Evolutionary conservation across 1,284 basidiomycete species (phyloP).

Genomic region (Leccinum pallidistipes): DNA sequence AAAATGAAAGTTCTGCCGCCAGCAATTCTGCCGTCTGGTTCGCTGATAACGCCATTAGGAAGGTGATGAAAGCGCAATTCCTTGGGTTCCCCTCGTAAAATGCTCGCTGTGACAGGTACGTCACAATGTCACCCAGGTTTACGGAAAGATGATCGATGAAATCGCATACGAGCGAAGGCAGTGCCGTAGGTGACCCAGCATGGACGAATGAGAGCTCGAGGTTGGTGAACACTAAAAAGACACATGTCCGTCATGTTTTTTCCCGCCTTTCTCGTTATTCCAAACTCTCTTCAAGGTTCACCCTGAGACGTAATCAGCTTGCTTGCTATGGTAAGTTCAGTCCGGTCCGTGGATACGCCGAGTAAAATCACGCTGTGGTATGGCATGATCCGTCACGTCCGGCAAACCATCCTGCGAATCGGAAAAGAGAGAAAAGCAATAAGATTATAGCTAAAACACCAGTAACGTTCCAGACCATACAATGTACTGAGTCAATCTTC

Average conservation of each 20-base stretch:
- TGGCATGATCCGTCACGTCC: constrained; percentile 20
- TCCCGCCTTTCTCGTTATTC: neutral
- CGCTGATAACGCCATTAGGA: constrained; percentile 27
- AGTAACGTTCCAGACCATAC: constrained; percentile 26
- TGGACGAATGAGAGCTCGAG: neutral
- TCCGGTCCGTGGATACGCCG: constrained; percentile 10
- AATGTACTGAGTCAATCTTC: constrained; percentile 33
- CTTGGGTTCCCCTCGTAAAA: constrained; percentile 16
- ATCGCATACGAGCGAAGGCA: constrained; percentile 17
- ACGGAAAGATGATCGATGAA: constrained; percentile 10
- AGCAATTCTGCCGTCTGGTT: constrained; percentile 12
- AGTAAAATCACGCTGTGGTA: constrained; percentile 3
- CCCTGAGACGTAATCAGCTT: constrained; percentile 5
- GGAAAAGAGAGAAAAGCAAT: constrained; percentile 13
- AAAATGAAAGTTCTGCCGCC: constrained; percentile 3
- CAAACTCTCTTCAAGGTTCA: constrained; percentile 10
- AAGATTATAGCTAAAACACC: constrained; percentile 19
- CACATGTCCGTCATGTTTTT: constrained; percentile 10
- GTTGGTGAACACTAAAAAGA: constrained; percentile 1
- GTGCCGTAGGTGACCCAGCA: constrained; percentile 10
- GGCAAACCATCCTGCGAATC: constrained; percentile 18
- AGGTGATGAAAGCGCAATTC: constrained; percentile 13
- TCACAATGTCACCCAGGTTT: constrained; percentile 14
- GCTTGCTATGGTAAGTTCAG: constrained; percentile 6
- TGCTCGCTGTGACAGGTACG: constrained; percentile 15